Conservation (phyloP, 2,329 filamentous ascomycete genomes). For the Achaetomium macrosporum region DNA sequence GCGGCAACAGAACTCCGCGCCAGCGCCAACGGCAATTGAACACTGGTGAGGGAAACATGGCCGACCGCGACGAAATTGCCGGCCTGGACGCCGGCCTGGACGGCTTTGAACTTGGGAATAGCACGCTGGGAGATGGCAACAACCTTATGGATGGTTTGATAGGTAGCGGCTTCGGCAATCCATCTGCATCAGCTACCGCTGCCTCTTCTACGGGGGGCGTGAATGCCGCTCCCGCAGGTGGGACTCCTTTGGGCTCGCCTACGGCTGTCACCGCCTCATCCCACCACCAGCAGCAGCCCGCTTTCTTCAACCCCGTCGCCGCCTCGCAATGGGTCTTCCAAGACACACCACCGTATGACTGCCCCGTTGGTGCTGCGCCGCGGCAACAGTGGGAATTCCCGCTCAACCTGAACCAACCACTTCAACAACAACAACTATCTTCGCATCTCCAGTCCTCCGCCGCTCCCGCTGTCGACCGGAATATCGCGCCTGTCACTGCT, state of each 20-base stretch:
- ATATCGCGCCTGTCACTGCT: slow-evolving; percentile 14
- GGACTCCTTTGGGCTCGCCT: slow-evolving; percentile 19
- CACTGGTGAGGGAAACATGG: slow-evolving; percentile 18
- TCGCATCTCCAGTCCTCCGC: slow-evolving; percentile 24
- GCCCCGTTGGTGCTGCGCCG: slow-evolving; percentile 34
- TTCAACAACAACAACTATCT: slow-evolving; percentile 28
- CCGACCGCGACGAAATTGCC: slow-evolving; percentile 18
- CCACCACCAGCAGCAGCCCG: slow-evolving; percentile 26
- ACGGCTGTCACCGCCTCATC: slow-evolving; percentile 23
- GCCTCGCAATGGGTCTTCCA: slow-evolving; percentile 45
- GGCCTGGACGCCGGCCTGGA: slow-evolving; percentile 22
- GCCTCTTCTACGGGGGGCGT: slow-evolving; percentile 8
- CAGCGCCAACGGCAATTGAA: not conserved
- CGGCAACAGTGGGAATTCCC: slow-evolving; percentile 30
- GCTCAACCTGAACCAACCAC: slow-evolving; percentile 26
- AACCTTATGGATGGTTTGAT: slow-evolving; percentile 11
- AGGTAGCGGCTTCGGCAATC: slow-evolving; percentile 14
- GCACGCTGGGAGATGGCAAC: slow-evolving; percentile 7
- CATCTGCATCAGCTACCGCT: slow-evolving; percentile 7
- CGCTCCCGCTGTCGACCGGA: slow-evolving; percentile 33
- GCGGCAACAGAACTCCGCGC: slow-evolving; percentile 21
- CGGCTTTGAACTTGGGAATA: slow-evolving; percentile 19
- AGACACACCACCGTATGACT: slow-evolving; percentile 43
- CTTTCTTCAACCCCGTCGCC: slow-evolving; percentile 32
- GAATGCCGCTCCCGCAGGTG: slow-evolving; percentile 12